phyloP scores from a whole-genome alignment of 495 filamentous ascomycete genomes.

The Chaetomidium leptoderma region DNA sequence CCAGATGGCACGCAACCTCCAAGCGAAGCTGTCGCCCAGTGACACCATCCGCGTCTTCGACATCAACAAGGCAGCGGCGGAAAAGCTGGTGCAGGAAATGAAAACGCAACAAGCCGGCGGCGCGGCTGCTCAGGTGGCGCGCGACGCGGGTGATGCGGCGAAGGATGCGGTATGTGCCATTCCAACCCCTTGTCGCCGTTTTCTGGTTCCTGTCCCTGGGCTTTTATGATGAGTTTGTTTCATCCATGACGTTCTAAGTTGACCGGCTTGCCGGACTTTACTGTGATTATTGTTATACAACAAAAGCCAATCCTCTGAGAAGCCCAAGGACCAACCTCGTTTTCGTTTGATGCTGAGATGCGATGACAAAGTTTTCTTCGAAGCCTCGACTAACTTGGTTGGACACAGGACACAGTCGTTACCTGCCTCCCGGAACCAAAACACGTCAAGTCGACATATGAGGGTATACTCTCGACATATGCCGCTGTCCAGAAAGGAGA shows the following conservation, averaged over 20 bases:
- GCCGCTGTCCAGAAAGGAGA: constrained; percentile 13
- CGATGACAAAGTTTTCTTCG: neutral
- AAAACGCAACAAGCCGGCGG: constrained; percentile 45
- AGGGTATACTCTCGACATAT: constrained; percentile 51
- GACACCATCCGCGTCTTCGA: constrained; percentile 72
- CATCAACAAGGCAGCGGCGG: constrained; percentile 59
- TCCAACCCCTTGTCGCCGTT: constrained; percentile 3
- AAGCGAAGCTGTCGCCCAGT: constrained; percentile 63
- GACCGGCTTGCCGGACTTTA: constrained; percentile 33
- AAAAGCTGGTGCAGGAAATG: constrained; percentile 59
- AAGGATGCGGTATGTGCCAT: constrained; percentile 65
- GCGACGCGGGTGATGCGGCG: constrained; percentile 57
- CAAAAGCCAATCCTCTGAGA: constrained; percentile 36
- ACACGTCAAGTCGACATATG: constrained; percentile 72
- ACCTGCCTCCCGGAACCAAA: constrained; percentile 76
- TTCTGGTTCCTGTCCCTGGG: neutral
- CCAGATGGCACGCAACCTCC: constrained; percentile 84
- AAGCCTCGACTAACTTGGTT: constrained; percentile 16
- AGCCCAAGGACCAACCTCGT: neutral
- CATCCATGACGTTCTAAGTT: constrained; percentile 51
- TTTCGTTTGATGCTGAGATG: neutral
- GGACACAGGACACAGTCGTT: constrained; percentile 62
- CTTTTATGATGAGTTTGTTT: constrained; percentile 54
- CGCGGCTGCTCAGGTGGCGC: constrained; percentile 54
- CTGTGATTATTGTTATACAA: constrained; percentile 47